These are phyloP conservation scores for Amphicarpaea edgeworthii DNA, from an alignment of 306 rosid species.

Conservation along the genomic window DNA sequence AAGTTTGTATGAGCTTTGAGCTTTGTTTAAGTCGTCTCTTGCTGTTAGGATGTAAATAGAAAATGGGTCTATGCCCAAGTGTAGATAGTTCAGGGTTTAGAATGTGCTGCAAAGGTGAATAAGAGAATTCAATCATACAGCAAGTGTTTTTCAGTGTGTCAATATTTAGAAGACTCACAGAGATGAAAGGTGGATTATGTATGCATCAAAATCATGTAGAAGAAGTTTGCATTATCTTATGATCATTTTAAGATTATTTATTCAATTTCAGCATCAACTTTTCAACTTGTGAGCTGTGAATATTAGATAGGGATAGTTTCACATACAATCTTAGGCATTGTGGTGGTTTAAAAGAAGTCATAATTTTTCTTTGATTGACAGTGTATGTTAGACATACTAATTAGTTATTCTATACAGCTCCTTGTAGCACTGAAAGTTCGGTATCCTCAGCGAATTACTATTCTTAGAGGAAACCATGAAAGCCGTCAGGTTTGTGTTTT, in stretches of 20 bases:
- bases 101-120: background rate
- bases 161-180: background rate
- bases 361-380: constrained; percentile 23
- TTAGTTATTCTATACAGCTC: constrained; percentile 68
- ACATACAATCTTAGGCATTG: background rate
- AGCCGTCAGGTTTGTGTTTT: constrained; percentile 88
- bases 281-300: constrained; percentile 4
- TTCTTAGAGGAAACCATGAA: constrained; percentile 99
- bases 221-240: constrained; percentile 13
- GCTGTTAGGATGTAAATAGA: constrained; percentile 6
- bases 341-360: constrained; percentile 1
- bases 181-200: constrained; percentile 29
- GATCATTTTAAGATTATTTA: background rate
- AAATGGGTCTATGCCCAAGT: background rate
- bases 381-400: constrained; percentile 33
- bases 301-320: background rate
- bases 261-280: background rate
- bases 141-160: constrained; percentile 1
- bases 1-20: constrained; percentile 31
- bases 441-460: constrained; percentile 93
- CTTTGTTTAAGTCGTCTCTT: constrained; percentile 11
- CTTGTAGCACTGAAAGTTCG: constrained; percentile 96
- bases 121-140: constrained; percentile 30
- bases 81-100: constrained; percentile 8
- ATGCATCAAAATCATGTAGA: background rate